Percentiles rank a stretch among this genome's conserved stretches.
Evolutionary conservation across 169 alveolate species (phyloP).

Genomic region (Miamiensis avidus): DNA sequence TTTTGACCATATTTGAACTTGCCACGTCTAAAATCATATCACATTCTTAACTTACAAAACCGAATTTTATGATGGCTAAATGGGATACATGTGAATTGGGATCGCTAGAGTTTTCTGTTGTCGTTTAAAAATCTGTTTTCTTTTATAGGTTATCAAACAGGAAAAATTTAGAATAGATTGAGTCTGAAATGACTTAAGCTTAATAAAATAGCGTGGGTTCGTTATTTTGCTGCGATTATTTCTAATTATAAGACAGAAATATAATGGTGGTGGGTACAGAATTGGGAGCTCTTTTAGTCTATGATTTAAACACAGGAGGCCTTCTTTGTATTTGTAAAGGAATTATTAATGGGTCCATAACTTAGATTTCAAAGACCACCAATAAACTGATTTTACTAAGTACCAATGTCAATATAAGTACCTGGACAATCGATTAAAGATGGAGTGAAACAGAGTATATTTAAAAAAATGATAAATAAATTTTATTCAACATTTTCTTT

Average conservation of each 20-base stretch:
- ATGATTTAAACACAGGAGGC: conserved; percentile 12
- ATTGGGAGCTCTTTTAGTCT: conserved; percentile 2
- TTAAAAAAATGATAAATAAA: too few relatives aligned
- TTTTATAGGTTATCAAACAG: conserved; percentile 12
- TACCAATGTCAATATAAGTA: conserved; percentile 5
- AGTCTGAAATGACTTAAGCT: not conserved
- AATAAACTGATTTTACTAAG: conserved; percentile 2
- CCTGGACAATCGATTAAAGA: not conserved
- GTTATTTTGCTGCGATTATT: not conserved
- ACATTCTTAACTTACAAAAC: not conserved
- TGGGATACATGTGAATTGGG: conserved; percentile 14
- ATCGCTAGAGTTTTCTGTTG: conserved; percentile 12
- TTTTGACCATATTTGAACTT: not conserved
- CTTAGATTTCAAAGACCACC: not conserved
- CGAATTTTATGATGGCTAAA: not conserved
- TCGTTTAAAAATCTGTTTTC: not conserved
- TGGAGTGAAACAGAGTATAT: not conserved
- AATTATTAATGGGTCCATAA: conserved; percentile 10
- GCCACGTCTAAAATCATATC: not conserved
- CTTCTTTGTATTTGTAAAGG: conserved; percentile 11
- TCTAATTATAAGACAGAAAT: not conserved
- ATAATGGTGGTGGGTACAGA: not conserved
- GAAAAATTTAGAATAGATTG: conserved; percentile 9
- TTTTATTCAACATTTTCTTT: not conserved
- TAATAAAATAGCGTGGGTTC: not conserved